A percentile compares a stretch with the other conserved stretches of the same genome.
Conservation (phyloP, 2,329 filamentous ascomycete species). For the Microsporum audouinii region DNA sequence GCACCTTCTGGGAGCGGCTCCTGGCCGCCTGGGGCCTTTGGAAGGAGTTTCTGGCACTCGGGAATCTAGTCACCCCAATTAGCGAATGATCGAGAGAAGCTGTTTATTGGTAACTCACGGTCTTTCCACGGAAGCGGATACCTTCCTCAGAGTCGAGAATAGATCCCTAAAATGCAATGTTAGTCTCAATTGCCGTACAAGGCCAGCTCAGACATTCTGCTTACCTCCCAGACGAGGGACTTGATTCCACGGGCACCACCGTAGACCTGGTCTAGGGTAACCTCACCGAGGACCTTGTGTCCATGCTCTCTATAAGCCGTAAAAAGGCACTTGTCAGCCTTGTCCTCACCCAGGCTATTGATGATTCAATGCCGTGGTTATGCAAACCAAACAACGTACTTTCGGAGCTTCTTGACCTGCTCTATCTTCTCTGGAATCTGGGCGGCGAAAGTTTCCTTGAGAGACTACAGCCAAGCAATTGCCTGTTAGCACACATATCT, state of each 20-base stretch:
- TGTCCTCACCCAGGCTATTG: not conserved
- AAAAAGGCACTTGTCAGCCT: not conserved
- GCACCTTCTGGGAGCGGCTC: conserved; percentile 91
- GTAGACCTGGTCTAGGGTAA: conserved; percentile 98
- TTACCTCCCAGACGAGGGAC: conserved; percentile 88
- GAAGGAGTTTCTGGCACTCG: conserved; percentile 94
- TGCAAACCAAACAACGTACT: conserved; percentile 44
- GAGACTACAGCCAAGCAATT: conserved; percentile 47
- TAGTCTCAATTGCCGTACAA: not conserved
- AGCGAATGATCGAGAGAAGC: not conserved
- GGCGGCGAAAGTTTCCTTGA: conserved; percentile 98
- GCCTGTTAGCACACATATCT: conserved; percentile 13
- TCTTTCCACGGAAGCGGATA: conserved; percentile 98
- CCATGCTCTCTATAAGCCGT: conserved; percentile 64
- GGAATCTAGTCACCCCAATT: conserved; percentile 53
- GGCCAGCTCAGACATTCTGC: conserved; percentile 2
- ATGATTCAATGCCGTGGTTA: not conserved
- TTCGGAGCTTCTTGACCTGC: conserved; percentile 96
- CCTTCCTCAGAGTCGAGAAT: conserved; percentile 97
- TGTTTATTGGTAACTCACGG: conserved; percentile 37
- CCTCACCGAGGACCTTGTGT: conserved; percentile 89
- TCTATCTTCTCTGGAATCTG: conserved; percentile 93
- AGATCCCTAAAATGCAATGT: conserved; percentile 48
- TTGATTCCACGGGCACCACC: conserved; percentile 99
- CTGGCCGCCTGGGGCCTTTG: conserved; percentile 90